A percentile compares a stretch with the other conserved stretches of the same genome.
Evolutionary conservation across 1,284 basidiomycete genomes (phyloP).

Genomic region (Cronartium ribicola): DNA sequence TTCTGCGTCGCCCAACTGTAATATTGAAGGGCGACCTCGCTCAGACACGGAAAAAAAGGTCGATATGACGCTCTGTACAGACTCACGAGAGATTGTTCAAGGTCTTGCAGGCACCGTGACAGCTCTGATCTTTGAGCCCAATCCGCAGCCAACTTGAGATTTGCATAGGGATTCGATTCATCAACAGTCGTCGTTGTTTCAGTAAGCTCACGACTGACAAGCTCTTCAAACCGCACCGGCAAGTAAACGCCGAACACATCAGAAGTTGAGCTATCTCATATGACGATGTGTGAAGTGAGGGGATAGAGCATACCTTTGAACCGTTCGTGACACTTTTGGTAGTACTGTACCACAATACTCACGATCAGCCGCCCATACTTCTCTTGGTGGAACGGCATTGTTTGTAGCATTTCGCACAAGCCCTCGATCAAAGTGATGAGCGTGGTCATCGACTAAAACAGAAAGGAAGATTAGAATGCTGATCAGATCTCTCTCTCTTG

Average conservation of each 20-base stretch:
- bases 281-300: slow-evolving; percentile 1
- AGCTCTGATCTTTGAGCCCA: slow-evolving; percentile 84
- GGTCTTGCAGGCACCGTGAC: slow-evolving; percentile 64
- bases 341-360: slow-evolving; percentile 93
- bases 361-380: slow-evolving; percentile 90
- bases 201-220: slow-evolving; percentile 44
- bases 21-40: background rate
- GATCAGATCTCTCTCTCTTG: background rate
- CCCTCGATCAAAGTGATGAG: slow-evolving; percentile 87
- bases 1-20: slow-evolving; percentile 10
- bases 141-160: slow-evolving; percentile 63
- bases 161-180: slow-evolving; percentile 7
- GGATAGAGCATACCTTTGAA: slow-evolving; percentile 60
- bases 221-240: slow-evolving; percentile 34
- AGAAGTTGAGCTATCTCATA: background rate
- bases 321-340: slow-evolving; percentile 82
- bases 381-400: slow-evolving; percentile 93
- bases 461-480: background rate
- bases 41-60: background rate
- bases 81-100: slow-evolving; percentile 53
- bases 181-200: slow-evolving; percentile 36
- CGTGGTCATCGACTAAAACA: slow-evolving; percentile 67
- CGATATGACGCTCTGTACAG: slow-evolving; percentile 35
- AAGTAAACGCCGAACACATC: too few relatives aligned
- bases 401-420: slow-evolving; percentile 82